Percentiles rank a stretch among this genome's conserved stretches.
These are phyloP conservation scores for Neonothopanus nambi DNA, from an alignment of 1,284 basidiomycete genomes.

Conservation along the genomic window DNA sequence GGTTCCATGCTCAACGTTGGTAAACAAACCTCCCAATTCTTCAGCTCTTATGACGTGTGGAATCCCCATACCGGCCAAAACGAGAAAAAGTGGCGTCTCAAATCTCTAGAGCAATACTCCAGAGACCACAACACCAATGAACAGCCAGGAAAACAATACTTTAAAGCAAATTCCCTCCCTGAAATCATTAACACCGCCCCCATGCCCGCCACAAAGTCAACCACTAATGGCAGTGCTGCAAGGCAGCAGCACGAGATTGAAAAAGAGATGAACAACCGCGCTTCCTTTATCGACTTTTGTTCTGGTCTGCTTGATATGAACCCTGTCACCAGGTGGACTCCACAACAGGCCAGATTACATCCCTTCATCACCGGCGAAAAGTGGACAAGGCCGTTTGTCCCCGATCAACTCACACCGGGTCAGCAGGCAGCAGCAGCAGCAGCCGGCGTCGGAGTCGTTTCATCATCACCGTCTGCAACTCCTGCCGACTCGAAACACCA, in stretches of 20 bases:
- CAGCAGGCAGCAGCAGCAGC: constrained; percentile 33
- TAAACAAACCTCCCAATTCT: constrained; percentile 95
- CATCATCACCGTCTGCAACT: constrained; percentile 2
- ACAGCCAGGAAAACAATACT: constrained; percentile 98
- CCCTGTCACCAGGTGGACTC: constrained; percentile 94
- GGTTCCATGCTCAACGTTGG: constrained; percentile 93
- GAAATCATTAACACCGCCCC: constrained; percentile 97
- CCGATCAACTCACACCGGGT: constrained; percentile 44
- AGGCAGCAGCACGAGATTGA: constrained; percentile 87
- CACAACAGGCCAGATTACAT: constrained; percentile 93
- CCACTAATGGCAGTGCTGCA: constrained; percentile 8
- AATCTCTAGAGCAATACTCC: constrained; percentile 93
- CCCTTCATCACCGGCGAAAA: constrained; percentile 99
- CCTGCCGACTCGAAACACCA: constrained; percentile 78
- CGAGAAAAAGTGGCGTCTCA: constrained; percentile 88
- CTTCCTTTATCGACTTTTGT: constrained; percentile 97
- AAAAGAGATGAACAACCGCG: constrained; percentile 93
- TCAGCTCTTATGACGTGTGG: constrained; percentile 73
- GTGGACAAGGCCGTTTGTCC: constrained; percentile 84
- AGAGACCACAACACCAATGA: constrained; percentile 94
- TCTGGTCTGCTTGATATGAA: constrained; percentile 93
- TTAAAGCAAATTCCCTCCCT: constrained; percentile 90
- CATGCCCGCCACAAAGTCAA: constrained; percentile 69
- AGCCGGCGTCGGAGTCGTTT: background rate
- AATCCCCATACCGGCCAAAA: constrained; percentile 68